Evolutionary conservation across 441 rosid species (phyloP).

Genomic region (Euphorbia corollata): DNA sequence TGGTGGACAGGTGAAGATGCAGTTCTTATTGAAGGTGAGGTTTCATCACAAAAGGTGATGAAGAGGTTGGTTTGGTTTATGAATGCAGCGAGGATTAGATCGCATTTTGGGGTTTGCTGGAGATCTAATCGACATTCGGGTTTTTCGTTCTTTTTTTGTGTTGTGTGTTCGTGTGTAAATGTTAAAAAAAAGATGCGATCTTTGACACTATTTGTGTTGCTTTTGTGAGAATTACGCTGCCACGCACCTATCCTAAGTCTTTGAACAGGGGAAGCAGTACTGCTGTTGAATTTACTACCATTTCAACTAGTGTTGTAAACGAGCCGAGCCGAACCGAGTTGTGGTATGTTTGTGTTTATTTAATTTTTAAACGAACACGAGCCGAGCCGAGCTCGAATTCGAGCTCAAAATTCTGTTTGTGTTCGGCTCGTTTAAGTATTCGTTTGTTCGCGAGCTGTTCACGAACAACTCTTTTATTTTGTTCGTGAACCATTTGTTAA

Average conservation of each 20-base stretch:
- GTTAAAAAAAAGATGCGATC: background rate
- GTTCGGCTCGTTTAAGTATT: too few relatives aligned
- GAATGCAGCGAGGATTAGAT: background rate
- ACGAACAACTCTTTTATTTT: too few relatives aligned
- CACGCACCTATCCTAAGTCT: background rate
- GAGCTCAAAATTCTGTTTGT: too few relatives aligned
- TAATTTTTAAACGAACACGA: too few relatives aligned
- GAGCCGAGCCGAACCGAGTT: too few relatives aligned
- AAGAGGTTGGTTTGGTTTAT: background rate
- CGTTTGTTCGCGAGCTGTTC: too few relatives aligned
- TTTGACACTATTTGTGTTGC: background rate
- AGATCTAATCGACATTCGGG: slow-evolving; percentile 24
- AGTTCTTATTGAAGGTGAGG: slow-evolving; percentile 87
- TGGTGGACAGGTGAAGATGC: slow-evolving; percentile 76
- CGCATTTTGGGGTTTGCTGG: slow-evolving; percentile 46
- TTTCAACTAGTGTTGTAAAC: too few relatives aligned
- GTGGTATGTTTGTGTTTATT: too few relatives aligned
- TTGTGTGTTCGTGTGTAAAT: too few relatives aligned
- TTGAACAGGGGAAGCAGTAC: background rate
- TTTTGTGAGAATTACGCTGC: background rate
- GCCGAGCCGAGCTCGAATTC: too few relatives aligned
- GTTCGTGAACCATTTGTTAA: too few relatives aligned
- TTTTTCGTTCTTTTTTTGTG: too few relatives aligned
- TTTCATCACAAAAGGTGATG: slow-evolving; percentile 76
- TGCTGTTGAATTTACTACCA: background rate